Conservation (phyloP, 495 filamentous ascomycete species). For the Neurospora tetraspora region DNA sequence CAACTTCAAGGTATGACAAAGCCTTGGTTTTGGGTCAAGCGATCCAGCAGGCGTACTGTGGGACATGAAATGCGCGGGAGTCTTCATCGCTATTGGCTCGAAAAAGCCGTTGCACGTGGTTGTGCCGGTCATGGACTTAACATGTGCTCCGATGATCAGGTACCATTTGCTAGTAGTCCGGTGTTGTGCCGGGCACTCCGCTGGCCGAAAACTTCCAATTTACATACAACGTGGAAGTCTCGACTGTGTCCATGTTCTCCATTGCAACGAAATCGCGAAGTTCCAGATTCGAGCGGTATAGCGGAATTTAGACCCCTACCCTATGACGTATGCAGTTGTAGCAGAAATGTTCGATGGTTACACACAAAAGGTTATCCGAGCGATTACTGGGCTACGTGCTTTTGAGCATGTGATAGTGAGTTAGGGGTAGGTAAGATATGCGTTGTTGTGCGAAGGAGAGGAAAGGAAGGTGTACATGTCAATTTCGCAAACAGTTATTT, state of each 20-base stretch:
- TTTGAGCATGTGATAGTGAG: too few relatives aligned
- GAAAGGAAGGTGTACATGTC: too few relatives aligned
- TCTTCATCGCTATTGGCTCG: neutral
- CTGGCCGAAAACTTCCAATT: neutral
- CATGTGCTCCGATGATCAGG: neutral
- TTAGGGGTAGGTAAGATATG: too few relatives aligned
- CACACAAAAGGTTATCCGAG: too few relatives aligned
- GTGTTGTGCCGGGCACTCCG: neutral
- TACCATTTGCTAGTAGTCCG: neutral
- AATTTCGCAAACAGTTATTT: too few relatives aligned
- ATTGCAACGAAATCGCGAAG: neutral
- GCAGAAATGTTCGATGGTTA: neutral
- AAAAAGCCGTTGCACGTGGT: neutral
- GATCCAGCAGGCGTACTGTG: neutral
- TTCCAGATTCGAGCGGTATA: neutral
- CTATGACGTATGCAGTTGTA: neutral
- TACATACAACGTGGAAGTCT: neutral
- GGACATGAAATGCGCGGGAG: neutral
- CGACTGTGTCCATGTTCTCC: neutral
- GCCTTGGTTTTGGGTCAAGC: neutral
- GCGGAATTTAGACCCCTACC: neutral
- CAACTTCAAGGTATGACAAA: neutral
- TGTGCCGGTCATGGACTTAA: neutral
- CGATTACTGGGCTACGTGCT: too few relatives aligned
- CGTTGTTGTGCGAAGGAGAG: too few relatives aligned